Evolutionary conservation across 306 rosid genomes (phyloP), one percentile per base, ranked within the genome.

Genomic region (Fragaria ananassa): DNA sequence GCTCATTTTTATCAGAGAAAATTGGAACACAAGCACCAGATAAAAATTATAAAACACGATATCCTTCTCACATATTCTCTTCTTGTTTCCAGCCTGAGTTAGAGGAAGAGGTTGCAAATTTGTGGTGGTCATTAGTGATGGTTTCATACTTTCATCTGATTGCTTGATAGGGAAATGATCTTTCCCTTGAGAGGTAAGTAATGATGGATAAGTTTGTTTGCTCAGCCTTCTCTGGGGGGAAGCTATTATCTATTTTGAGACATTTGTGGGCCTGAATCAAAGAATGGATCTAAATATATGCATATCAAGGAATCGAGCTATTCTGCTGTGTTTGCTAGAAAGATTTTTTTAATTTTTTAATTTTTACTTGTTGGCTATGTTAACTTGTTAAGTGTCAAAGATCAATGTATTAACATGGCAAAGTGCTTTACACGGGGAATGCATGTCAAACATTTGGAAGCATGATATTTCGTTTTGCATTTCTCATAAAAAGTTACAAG

Each of bases 91-190:
- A 29, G 31, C 31, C 31, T 29, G 31, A 29, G 31, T 29, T 29
- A 29, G 31, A 29, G 31, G 31, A 29, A 29, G 31, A 29, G 31
- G 31, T 29, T 29, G 31, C 31, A 29, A 29, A 29, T 29, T 79
- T 94, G 90, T 61, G 65, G 78, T 62, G 67, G 86, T 76, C 85
- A 88, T 77, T 92, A 81, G 76, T 89, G 79, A 85, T 45, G 80
- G 84, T 67, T 84, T 50, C 58, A 29, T 12, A 50, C 63, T 78
- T 81, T 70, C 81, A 74, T 47, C 72, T 67, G 63, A 11, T 54
- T 60, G 78, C 72, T 29, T 69, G 77, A 78, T 42, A 42, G 31
- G 27, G 76, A 76, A 73, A 81, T 70, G 66, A 37, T 35, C 8
- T 71, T 56, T 39, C 45, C 53, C 42, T 41, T 57, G 73, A 77